These are phyloP conservation scores for Simplicillium sp. DNA, from an alignment of 2,329 filamentous ascomycete genomes.

Conservation along the genomic window DNA sequence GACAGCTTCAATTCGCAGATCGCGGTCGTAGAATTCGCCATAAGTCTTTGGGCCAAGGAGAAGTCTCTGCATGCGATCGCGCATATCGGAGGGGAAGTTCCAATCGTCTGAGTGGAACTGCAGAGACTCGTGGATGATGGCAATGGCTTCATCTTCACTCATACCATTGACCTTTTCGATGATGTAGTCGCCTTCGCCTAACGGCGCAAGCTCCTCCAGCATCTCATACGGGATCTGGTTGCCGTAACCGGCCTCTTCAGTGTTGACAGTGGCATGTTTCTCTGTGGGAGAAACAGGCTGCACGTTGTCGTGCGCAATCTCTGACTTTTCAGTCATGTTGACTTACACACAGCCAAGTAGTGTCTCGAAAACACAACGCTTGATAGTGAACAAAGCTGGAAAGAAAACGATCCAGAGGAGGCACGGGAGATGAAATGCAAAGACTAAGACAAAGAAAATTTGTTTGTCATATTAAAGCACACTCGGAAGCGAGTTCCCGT, in stretches of 20 bases:
- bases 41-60: constrained; percentile 27
- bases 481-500: too few relatives aligned
- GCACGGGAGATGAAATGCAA: too few relatives aligned
- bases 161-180: constrained; percentile 30
- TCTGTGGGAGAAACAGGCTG: not conserved
- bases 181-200: constrained; percentile 31
- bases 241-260: constrained; percentile 8
- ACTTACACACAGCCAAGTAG: too few relatives aligned
- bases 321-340: too few relatives aligned
- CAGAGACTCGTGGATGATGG: constrained; percentile 25
- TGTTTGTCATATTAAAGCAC: too few relatives aligned
- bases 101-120: constrained; percentile 32
- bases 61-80: constrained; percentile 27
- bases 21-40: constrained; percentile 29
- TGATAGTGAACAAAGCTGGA: too few relatives aligned
- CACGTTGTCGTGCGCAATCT: too few relatives aligned
- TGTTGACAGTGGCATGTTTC: not conserved
- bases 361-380: too few relatives aligned
- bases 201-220: constrained; percentile 30
- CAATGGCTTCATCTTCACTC: constrained; percentile 30
- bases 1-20: constrained; percentile 28
- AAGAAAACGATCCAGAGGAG: too few relatives aligned
- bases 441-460: too few relatives aligned
- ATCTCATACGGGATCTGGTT: constrained; percentile 28
- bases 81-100: constrained; percentile 33